Base-by-base conservation (phyloP, 768 basidiomycete genomes). In the Suillus occidentalis region DNA sequence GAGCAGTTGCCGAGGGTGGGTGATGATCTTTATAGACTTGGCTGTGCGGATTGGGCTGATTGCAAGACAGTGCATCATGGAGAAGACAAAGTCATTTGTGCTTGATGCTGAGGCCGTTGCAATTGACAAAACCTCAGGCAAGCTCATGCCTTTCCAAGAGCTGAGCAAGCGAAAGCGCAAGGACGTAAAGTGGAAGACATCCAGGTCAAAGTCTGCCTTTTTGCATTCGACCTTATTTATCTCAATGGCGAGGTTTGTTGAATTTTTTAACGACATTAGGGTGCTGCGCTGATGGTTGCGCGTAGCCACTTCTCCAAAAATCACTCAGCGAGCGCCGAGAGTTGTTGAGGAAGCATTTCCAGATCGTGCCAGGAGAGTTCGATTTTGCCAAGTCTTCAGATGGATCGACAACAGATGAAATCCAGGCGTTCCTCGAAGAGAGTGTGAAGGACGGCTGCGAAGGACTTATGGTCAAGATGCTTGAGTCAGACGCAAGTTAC, bases 401-500 rank as follows among this genome's bases (percentile, higher is more conserved):
- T 72, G 83, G 89, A 18, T 89, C 94, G 65, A 92, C 90, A 9
- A 90, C 87, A 6, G 97, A 99, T 28, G 96, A 97, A 71, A 98
- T 99, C 56, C 95, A 97, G 73, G 75, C 84, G 2, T 99, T 99
- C 83, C 80, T 99, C 10, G 97, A 99, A 73, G 92, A 95, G 69
- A 95, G 93, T 75, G 94, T 99, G 69, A 98, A 95, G 75, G 97
- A 99, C 73, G 95, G 97, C 2, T 99, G 97, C 74, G 97, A 99
- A 76, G 97, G 97, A 12, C 85, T 99, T 55, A 99, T 99, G 97
- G 94, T 99, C 65, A 99, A 99, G 81, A 97, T 97, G 95, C 80
- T 99, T 20, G 94, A 97, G 49, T 90, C 87, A 55, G 90, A 94
- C 45, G 92, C 90, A 8, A 94, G 95, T 75, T 93, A 86, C 71